Percentiles rank a stretch among this genome's conserved stretches.
Evolutionary conservation across 139 green algal species (phyloP).

Genomic region (Micractinium sp.): DNA sequence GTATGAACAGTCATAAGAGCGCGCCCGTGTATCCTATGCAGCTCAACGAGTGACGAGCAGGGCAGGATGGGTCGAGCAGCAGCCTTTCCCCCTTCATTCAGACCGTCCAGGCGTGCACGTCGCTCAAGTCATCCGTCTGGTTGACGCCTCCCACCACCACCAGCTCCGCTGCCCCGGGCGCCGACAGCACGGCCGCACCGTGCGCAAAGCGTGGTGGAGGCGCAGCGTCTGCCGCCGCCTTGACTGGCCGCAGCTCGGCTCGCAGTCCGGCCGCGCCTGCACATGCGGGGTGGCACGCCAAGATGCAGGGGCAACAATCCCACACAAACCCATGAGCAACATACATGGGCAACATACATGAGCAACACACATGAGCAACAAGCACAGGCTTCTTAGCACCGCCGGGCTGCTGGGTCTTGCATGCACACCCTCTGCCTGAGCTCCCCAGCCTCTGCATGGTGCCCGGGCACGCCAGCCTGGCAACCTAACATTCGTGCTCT

Average conservation of each 20-base stretch:
- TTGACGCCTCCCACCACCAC: constrained; percentile 71
- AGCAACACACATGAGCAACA: too few species aligned
- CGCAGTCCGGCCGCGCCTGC: constrained; percentile 26
- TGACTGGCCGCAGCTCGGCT: constrained; percentile 40
- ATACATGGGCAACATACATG: too few species aligned
- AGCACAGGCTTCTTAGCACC: too few species aligned
- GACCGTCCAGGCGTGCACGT: constrained; percentile 53
- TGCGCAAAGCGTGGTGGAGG: constrained; percentile 59
- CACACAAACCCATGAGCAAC: too few species aligned
- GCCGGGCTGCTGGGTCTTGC: too few species aligned
- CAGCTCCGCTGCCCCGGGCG: constrained; percentile 41
- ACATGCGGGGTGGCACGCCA: background rate
- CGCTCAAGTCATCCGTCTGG: constrained; percentile 55
- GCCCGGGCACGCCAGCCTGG: background rate
- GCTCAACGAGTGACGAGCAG: too few species aligned
- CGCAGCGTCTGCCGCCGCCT: constrained; percentile 30
- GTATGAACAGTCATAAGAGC: too few species aligned
- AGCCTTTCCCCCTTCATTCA: background rate
- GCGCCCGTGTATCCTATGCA: too few species aligned
- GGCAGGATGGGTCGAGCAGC: too few species aligned
- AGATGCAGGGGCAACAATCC: too few species aligned
- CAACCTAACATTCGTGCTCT: too few species aligned
- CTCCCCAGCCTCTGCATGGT: too few species aligned
- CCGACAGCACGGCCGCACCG: constrained; percentile 37
- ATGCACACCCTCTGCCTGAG: background rate